Conservation (phyloP, 352 stramenopile species). For the Phytophthora ohioensis region DNA sequence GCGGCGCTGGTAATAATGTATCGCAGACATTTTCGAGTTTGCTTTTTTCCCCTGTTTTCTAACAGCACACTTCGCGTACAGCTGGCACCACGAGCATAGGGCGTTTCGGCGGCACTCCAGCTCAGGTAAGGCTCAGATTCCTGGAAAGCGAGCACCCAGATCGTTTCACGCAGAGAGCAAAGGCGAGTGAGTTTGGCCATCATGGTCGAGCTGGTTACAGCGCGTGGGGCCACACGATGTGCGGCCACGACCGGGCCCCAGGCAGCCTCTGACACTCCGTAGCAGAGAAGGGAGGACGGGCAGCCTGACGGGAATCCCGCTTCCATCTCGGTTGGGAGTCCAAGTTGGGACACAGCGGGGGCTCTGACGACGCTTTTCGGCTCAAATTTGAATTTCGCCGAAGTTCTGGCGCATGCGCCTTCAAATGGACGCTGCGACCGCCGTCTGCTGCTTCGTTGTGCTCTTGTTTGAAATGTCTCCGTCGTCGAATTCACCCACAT, state of each 20-base stretch:
- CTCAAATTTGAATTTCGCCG: not conserved
- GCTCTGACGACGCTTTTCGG: no score
- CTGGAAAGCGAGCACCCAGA: not conserved
- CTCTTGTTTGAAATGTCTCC: constrained; percentile 21
- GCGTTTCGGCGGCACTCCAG: not conserved
- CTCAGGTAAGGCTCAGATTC: no score
- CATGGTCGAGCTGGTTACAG: not conserved
- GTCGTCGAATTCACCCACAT: constrained; percentile 5
- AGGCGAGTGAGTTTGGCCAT: constrained; percentile 5
- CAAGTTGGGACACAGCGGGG: not conserved
- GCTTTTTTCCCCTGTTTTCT: not conserved
- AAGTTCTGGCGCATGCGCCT: not conserved
- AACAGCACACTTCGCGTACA: not conserved
- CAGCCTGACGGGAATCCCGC: constrained; percentile 5
- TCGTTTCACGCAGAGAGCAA: not conserved
- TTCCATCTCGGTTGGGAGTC: constrained; percentile 2
- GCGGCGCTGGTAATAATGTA: constrained; percentile 12
- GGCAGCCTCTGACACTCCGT: constrained; percentile 2
- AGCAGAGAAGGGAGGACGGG: constrained; percentile 10
- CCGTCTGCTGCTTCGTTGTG: constrained; percentile 18
- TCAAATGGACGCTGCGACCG: constrained; percentile 13
- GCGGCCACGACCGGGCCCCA: constrained; percentile 1
- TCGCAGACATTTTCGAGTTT: constrained; percentile 6
- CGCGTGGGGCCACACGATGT: not conserved
- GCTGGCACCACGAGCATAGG: constrained; percentile 13